These are phyloP conservation scores for Magnusiomyces fungicola DNA, from an alignment of 1,139 yeast genomes.

Conservation along the genomic window DNA sequence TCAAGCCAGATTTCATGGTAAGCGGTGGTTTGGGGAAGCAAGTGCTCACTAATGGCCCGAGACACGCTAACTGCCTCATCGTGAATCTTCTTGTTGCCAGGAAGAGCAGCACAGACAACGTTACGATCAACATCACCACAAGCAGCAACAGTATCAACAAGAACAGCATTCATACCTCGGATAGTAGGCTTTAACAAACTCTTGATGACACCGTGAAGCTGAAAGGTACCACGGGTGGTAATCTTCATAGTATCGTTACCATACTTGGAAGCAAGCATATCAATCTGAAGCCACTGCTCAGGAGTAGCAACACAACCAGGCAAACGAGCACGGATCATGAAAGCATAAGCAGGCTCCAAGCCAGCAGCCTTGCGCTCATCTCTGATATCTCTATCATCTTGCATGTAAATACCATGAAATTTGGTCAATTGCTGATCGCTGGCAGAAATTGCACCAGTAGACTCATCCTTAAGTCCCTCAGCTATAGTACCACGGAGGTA, in stretches of 20 bases:
- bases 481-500: slow-evolving; percentile 90
- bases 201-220: slow-evolving; percentile 90
- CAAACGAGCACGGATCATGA: slow-evolving; percentile 93
- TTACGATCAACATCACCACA: slow-evolving; percentile 98
- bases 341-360: slow-evolving; percentile 88
- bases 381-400: slow-evolving; percentile 94
- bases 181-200: slow-evolving; percentile 84
- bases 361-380: slow-evolving; percentile 91
- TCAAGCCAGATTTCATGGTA: slow-evolving; percentile 96
- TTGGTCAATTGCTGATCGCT: slow-evolving; percentile 90
- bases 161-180: slow-evolving; percentile 83
- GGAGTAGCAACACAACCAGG: slow-evolving; percentile 93
- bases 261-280: slow-evolving; percentile 69
- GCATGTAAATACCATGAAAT: slow-evolving; percentile 98
- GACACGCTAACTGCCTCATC: slow-evolving; percentile 62
- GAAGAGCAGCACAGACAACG: slow-evolving; percentile 85
- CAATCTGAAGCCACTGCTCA: slow-evolving; percentile 78
- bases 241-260: slow-evolving; percentile 93
- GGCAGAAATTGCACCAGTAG: slow-evolving; percentile 92
- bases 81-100: slow-evolving; percentile 77
- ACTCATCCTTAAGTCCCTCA: slow-evolving; percentile 70
- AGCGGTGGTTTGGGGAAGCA: slow-evolving; percentile 88
- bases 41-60: slow-evolving; percentile 62
- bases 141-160: slow-evolving; percentile 93
- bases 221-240: slow-evolving; percentile 96